phyloP scores from a whole-genome alignment of 2,329 filamentous ascomycete species.

The Orbilia ellipsospora region DNA sequence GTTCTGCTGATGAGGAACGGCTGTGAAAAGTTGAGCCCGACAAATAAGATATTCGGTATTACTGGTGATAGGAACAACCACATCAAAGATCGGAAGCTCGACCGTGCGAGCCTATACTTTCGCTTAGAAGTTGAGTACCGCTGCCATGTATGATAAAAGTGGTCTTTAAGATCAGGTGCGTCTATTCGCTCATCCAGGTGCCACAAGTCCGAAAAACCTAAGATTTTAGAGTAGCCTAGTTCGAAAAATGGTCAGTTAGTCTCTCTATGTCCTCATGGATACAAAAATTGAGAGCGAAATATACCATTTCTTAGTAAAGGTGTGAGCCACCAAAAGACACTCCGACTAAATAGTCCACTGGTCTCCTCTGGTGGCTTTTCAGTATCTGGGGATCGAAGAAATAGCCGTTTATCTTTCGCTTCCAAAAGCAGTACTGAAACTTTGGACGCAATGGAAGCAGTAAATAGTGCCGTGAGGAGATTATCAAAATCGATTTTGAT shows the following conservation, averaged over 20 bases:
- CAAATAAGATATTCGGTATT: slow-evolving; percentile 59
- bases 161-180: slow-evolving; percentile 26
- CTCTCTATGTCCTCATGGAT: neutral
- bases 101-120: slow-evolving; percentile 36
- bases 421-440: slow-evolving; percentile 43
- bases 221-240: slow-evolving; percentile 39
- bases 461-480: slow-evolving; percentile 39
- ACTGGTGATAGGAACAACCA: slow-evolving; percentile 46
- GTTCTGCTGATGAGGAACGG: slow-evolving; percentile 60
- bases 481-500: slow-evolving; percentile 44
- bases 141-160: slow-evolving; percentile 47
- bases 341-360: slow-evolving; percentile 61
- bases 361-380: slow-evolving; percentile 60
- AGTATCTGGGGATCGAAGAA: slow-evolving; percentile 55
- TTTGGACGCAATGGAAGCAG: slow-evolving; percentile 40
- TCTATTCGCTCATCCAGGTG: slow-evolving; percentile 37
- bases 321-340: slow-evolving; percentile 63
- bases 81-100: slow-evolving; percentile 43
- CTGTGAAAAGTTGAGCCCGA: slow-evolving; percentile 60
- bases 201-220: slow-evolving; percentile 43
- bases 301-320: slow-evolving; percentile 57
- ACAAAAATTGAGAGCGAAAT: neutral
- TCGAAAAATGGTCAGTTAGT: neutral
- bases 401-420: slow-evolving; percentile 40
- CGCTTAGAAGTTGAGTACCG: slow-evolving; percentile 27